Percentiles rank a stretch among this genome's conserved stretches.
These are phyloP conservation scores for Phytopythium montanum DNA, from an alignment of 352 stramenopile genomes.

Conservation along the genomic window DNA sequence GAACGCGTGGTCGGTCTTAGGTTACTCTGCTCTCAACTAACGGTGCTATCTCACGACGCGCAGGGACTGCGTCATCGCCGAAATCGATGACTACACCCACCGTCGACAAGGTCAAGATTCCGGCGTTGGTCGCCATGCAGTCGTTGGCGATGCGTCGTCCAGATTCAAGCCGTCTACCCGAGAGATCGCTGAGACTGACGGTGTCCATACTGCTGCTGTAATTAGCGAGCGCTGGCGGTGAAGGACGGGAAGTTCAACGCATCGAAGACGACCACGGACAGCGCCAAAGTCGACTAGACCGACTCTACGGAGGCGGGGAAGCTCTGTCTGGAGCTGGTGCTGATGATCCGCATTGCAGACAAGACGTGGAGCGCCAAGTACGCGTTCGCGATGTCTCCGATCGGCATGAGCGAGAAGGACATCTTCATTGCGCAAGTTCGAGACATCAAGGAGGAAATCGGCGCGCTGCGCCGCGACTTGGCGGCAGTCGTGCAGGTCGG, in stretches of 20 bases:
- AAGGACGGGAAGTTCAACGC: background rate
- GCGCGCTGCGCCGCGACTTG: background rate
- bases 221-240: background rate
- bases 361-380: constrained; percentile 2
- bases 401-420: constrained; percentile 6
- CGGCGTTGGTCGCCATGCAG: background rate
- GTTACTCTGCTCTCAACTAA: background rate
- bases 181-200: background rate
- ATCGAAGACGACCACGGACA: too few species aligned
- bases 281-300: background rate
- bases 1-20: background rate
- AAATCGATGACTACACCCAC: background rate
- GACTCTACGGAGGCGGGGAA: background rate
- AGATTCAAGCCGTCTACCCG: background rate
- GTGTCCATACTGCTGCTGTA: background rate
- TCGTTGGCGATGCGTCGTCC: background rate
- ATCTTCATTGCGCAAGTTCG: background rate
- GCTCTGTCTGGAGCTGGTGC: background rate
- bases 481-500: background rate
- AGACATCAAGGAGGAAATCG: constrained; percentile 2
- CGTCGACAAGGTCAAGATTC: constrained; percentile 1
- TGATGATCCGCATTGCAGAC: background rate
- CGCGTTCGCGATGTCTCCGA: background rate
- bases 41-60: background rate
- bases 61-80: background rate